Evolutionary conservation across 768 basidiomycete species (phyloP).

Genomic region (Russula compacta): DNA sequence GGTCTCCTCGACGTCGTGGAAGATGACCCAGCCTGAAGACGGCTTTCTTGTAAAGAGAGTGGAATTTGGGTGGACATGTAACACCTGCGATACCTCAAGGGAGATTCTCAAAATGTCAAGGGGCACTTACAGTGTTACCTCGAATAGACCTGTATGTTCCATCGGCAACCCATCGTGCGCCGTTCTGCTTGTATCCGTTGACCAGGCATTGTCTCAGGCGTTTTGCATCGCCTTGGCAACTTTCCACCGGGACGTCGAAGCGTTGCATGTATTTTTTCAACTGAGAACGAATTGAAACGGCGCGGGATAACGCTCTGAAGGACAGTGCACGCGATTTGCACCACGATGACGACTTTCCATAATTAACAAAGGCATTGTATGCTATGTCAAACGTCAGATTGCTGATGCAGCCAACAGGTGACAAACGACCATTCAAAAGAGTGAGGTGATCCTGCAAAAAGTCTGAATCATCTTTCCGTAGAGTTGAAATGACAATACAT

Average conservation of each 20-base stretch:
- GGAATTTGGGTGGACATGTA: constrained; percentile 90
- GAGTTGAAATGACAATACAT: constrained; percentile 22
- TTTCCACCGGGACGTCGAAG: constrained; percentile 71
- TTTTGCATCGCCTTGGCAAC: constrained; percentile 83
- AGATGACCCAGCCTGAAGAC: constrained; percentile 86
- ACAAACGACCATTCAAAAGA: constrained; percentile 67
- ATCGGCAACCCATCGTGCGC: constrained; percentile 83
- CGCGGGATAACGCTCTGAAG: constrained; percentile 88
- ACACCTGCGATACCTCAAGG: constrained; percentile 38
- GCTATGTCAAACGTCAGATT: constrained; percentile 35
- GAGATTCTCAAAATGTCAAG: not conserved
- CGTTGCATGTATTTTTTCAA: constrained; percentile 91
- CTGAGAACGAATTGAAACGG: constrained; percentile 90
- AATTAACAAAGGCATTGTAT: constrained; percentile 86
- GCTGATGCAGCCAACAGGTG: not conserved
- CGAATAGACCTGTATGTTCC: constrained; percentile 87
- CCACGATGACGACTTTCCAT: constrained; percentile 82
- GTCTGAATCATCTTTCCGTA: not conserved
- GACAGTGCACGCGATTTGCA: constrained; percentile 89
- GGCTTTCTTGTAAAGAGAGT: constrained; percentile 92
- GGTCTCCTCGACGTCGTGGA: constrained; percentile 94
- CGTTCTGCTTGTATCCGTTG: constrained; percentile 90
- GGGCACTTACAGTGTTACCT: constrained; percentile 61
- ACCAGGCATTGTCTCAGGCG: constrained; percentile 82
- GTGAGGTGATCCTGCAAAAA: constrained; percentile 81